Evolutionary conservation across 2,329 filamentous ascomycete species (phyloP), one percentile per base, ranked within the genome.

Genomic region (Amauroascus niger): DNA sequence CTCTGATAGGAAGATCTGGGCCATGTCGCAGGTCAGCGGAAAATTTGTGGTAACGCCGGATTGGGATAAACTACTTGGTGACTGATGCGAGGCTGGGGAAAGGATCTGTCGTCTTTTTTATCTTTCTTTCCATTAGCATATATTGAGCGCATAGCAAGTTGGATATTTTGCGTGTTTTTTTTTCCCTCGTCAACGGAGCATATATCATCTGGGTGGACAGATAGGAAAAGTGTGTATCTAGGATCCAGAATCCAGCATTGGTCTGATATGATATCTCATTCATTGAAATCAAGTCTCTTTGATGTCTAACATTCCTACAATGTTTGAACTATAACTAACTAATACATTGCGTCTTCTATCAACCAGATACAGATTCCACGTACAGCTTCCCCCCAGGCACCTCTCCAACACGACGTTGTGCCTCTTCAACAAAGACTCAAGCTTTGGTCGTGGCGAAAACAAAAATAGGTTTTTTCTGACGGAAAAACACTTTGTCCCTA

Each of bases 41-140:
- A 83, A 82, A 66, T 82, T 83, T 62, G 78, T 83, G 1, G 76
- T 83, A 32, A 78, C 74, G 49, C 81, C 81, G 13, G 75, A 84
- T 63, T 83, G 79, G 77, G 71, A 72, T 45, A 71, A 75, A 60
- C 74, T 82, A 51, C 59, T 72, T 49, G 70, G 55, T 39, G 50
- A 55, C 37, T 60, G 54, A 60, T 47, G 18, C 2, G 5, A 41
- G 2, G 6, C 14, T 8, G 5, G 14, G 26, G 9, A 14, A 20
- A 14, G 3, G 18, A 28, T 16, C 8, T 45, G 4, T 45, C 14
- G 24, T 8, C n/a, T 16, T 33, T 47, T 47, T 16, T 14, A n/a
- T 45, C 6, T 20, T 30, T 20, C 1, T 30, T 33, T 33, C n/a
- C 26, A 13, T 33, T 1, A 22, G 44, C 28, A 47, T 47, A 33